A percentile compares a stretch with the other conserved stretches of the same genome.
Evolutionary conservation across 139 green algal species (phyloP).

Genomic region (Closterium sp.): DNA sequence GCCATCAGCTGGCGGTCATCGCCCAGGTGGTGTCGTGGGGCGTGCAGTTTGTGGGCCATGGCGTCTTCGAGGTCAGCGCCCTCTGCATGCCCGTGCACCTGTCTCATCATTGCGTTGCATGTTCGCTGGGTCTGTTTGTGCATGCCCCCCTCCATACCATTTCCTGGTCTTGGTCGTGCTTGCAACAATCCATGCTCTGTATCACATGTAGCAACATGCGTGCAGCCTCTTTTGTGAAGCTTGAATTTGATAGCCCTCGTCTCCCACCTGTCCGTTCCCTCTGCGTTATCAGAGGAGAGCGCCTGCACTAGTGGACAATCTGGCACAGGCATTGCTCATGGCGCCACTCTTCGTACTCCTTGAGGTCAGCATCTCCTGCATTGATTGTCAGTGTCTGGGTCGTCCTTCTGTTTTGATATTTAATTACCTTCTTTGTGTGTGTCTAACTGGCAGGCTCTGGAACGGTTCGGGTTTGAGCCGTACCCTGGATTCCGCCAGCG

Average conservation of each 20-base stretch:
- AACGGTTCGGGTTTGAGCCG: constrained; percentile 12
- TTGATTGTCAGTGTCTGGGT: neutral
- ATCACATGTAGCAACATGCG: no score
- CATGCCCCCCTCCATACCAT: neutral
- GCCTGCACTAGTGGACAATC: constrained; percentile 49
- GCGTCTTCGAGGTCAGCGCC: constrained; percentile 46
- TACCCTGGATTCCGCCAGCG: constrained; percentile 15
- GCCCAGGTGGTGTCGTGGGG: constrained; percentile 42
- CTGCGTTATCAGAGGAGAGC: constrained; percentile 9
- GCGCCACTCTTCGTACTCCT: constrained; percentile 52
- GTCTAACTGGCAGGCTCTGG: neutral
- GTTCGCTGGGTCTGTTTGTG: neutral
- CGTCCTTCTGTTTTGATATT: no score
- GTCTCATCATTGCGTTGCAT: neutral
- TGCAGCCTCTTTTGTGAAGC: neutral
- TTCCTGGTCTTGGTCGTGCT: neutral
- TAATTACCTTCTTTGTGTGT: neutral
- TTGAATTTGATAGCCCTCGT: neutral
- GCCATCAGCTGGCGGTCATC: constrained; percentile 22
- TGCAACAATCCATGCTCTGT: no score
- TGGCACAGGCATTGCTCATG: constrained; percentile 46
- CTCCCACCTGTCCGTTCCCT: neutral
- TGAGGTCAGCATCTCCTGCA: constrained; percentile 24
- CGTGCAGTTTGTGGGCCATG: constrained; percentile 43
- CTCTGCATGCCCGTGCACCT: neutral